Conservation (phyloP, 2,329 filamentous ascomycete genomes). For the Pleomassaria siparia region DNA sequence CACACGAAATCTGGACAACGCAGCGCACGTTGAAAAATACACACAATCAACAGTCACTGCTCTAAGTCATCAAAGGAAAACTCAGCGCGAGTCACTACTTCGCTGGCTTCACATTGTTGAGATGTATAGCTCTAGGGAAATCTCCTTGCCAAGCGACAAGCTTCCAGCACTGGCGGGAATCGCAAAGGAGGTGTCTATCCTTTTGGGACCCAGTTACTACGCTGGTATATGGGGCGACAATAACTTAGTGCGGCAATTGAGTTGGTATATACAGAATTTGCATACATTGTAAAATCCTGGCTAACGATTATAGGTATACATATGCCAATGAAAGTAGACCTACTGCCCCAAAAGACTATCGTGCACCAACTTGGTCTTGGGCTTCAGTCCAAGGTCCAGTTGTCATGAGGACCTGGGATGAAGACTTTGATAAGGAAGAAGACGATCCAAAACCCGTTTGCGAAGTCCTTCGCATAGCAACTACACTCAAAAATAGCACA, state of each 20-base stretch:
- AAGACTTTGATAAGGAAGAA: not conserved
- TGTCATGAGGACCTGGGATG: not conserved
- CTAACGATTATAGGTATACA: not conserved
- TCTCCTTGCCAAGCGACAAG: constrained; percentile 1
- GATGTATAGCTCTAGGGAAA: not conserved
- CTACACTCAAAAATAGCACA: not conserved
- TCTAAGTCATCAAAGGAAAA: not conserved
- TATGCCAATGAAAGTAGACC: not conserved
- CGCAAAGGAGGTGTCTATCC: not conserved
- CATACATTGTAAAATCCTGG: not conserved
- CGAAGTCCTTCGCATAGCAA: not conserved
- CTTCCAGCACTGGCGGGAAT: constrained; percentile 3
- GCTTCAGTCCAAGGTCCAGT: not conserved
- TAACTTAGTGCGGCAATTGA: not conserved
- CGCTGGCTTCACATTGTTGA: constrained; percentile 3
- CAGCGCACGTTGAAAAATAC: not conserved
- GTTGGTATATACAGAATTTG: not conserved
- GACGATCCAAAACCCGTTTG: not conserved
- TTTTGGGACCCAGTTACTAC: not conserved
- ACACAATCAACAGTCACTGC: not conserved
- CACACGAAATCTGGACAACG: constrained; percentile 2
- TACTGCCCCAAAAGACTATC: not conserved
- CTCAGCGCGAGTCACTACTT: not conserved
- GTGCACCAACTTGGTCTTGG: constrained; percentile 4
- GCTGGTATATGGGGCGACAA: not conserved